Evolutionary conservation across 495 filamentous ascomycete species (phyloP), one percentile per base, ranked within the genome.

Genomic region (Beverwykella pulmonaria): DNA sequence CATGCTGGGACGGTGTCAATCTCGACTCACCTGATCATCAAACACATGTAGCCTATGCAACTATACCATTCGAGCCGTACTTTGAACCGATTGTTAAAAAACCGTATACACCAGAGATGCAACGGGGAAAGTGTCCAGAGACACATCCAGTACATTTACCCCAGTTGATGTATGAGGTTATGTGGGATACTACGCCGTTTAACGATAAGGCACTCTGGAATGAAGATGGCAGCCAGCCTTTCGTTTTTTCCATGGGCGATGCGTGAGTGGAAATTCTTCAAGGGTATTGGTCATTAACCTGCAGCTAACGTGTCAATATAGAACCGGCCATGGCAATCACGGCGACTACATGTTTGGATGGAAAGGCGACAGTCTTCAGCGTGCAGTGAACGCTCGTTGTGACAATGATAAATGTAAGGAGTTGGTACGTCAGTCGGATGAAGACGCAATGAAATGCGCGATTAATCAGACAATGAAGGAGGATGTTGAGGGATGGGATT

Each of bases 1-100:
- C 78, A 63, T 78, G 81, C 80, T 83, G 81, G 81, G 80, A 83
- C 60, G 80, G 81, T 55, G 78, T 81, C 67, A 82, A 82, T 71
- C 75, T 82, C 61, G 81, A 83, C 76, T 77, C 73, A 32, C 80
- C 81, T 23, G 80, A 83, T 76, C 81, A 81, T 65, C 76, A 80
- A 63, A 71, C 65, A 61, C 80, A 82, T 67, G 79, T 82, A 0
- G 75, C 77, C 7, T 82, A 82, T 64, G 77, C 79, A 0, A 68
- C 55, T 4, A 74, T 66, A 0, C 70, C 73, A 0, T 71, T 81
- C 7, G 72, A 70, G 57, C 62, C 78, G 0, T 61, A 68, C 26
- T 17, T 20, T 17, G 59, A 55, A 0, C 55, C 64, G 0, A 23
- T 68, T 3, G 49, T 53, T 26, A 61, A 46, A 2, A 22, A 59